Evolutionary conservation across 768 basidiomycete species (phyloP), one percentile per base, ranked within the genome.

Genomic region (Termitomyces sp.): DNA sequence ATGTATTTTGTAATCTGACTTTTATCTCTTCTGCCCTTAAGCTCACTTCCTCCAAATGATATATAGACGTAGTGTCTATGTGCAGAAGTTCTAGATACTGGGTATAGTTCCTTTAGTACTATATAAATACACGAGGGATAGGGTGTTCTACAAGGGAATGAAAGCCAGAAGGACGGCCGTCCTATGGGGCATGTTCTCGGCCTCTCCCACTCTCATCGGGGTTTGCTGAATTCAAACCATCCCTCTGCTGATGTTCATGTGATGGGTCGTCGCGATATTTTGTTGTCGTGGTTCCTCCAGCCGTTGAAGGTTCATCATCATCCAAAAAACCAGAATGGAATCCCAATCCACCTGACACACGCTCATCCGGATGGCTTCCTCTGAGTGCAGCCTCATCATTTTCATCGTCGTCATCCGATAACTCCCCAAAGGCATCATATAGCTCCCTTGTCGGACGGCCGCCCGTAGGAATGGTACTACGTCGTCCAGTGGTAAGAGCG

Each of bases 391-490:
- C 85, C 60, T 79, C 94, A 64, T 91, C 83, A 14, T 74, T 84
- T 56, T 89, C 86, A 33, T 91, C 86, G 15, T 87, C 88, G 45
- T 91, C 89, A 58, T 92, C 94, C 31, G 87, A 89, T 28, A 86
- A 79, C 66, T 94, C 93, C 37, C 93, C 94, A 71, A 98, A 98
- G 17, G 96, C 95, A 70, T 98, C 94, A 65, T 98, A 98, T 59
- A 99, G 67, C 71, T 98, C 96, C 73, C 89, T 89, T 50, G 94
- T 89, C 19, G 73, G 72, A 50, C 86, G 78, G 38, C 78, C 73
- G 23, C 68, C 31, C 64, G 67, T 62, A 21, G 65, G 62, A 23
- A 70, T 56, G 30, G 74, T 44, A 31, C 55, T 49, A 1, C 63
- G 57, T 12, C 56, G 70, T 4, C 73, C 66, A 23, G 76, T 70